Base-by-base conservation (phyloP, 2,329 filamentous ascomycete species). In the Periconia macrospinosa region DNA sequence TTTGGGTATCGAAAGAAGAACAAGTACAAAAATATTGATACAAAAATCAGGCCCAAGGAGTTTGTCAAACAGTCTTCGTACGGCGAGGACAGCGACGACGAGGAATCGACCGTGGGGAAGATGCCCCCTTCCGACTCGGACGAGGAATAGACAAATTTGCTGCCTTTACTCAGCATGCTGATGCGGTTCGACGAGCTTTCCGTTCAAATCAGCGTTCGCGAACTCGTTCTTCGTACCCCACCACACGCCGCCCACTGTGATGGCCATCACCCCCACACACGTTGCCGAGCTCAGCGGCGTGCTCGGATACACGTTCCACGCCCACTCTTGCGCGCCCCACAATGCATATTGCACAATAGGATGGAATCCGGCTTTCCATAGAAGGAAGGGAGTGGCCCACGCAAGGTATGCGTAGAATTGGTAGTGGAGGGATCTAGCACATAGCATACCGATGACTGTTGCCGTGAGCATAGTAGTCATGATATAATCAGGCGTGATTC, bases 271-370 rank as follows among this genome's bases (percentile, higher is more conserved):
- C 20, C 80, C 81, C 14, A 99, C 89, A 9, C 92, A 92, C 6
- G 82, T 77, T 57, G 76, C 73, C 6, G 87, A 90, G 71, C 87
- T 90, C 35, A 70, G 59, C 50, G 80, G 74, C 33, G 87, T 89
- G 70, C 91, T 96, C n/a, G 92, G 92, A 70, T 89, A 97, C 10
- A 92, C 86, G 64, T 97, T 96, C 92, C 92, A 97, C 13, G 90
- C 91, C 87, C 89, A 92, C 73, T 97, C 92, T 74, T 97, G 92
- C 54, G 84, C 80, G 2, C 80, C 82, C 89, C 90, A 96, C 10
- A 92, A 74, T 3, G 75, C 76, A 66, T 87, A 87, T 61, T 91
- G 83, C 30, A 88, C 66, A 11, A 88, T 68, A 0, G 89, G 87
- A 64, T 88, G 86, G 55, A 86, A 77, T 1, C 87, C 86, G 51